Base-by-base conservation (phyloP, 352 stramenopile genomes). In the Pythium rhizo-oryzae region DNA sequence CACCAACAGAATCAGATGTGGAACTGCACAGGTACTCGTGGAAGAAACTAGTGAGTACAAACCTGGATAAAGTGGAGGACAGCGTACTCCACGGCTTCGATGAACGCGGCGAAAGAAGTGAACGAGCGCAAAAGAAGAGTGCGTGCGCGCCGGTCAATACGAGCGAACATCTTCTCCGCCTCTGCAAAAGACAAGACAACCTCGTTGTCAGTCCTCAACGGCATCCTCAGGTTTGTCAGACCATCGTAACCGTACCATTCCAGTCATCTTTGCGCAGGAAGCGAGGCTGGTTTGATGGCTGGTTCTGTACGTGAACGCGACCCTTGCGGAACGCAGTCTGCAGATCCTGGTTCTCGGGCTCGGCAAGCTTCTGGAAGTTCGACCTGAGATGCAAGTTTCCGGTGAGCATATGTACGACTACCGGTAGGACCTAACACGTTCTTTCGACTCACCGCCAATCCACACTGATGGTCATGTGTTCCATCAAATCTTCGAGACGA, bases 381-480 rank as follows among this genome's bases (percentile, higher is more conserved):
- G 85, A 94, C 76, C 85, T 93, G 28, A 23, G 55, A 28, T 16
- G n/a, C 18, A 16, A n/a, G 41, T 2, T 47, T 47, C 41, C 1
- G 8, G 12, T 41, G 8, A 30, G 35, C 35, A 41, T 15, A 11
- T 47, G 9, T n/a, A 16, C 15, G 15, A 47, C 6, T 7, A n/a
- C n/a, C n/a, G n/a, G n/a, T n/a, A 47, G 41, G 41, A 8, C 15
- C 41, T 21, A n/a, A n/a, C 35, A 41, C 8, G 18, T 47, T n/a
- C n/a, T 21, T n/a, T n/a, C 41, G 15, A 47, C 58, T 1, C 61
- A 93, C 84, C 80, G 90, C 87, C 87, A 95, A 35, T 95, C 84
- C 37, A 95, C 87, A 37, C 82, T 89, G 23, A 95, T 88, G 33
- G 81, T 77, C 85, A 95, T 92, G 79, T 95, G 87, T 66, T 95